phyloP scores from a whole-genome alignment of 2,329 filamentous ascomycete species.

The Pyrenochaeta sp. region DNA sequence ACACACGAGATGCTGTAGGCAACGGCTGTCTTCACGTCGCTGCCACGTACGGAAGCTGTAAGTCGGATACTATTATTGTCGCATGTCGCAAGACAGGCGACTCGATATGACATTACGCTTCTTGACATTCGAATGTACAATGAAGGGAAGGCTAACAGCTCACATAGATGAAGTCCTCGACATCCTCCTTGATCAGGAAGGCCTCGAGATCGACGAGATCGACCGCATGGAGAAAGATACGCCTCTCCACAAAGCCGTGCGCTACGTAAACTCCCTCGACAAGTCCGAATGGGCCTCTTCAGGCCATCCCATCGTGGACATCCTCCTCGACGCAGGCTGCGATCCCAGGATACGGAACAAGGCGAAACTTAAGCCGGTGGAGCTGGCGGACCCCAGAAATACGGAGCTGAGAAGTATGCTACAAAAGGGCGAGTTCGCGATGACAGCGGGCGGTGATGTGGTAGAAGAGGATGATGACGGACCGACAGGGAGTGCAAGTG shows the following conservation, averaged over 20 bases:
- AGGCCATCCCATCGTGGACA: slow-evolving; percentile 73
- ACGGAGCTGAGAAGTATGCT: slow-evolving; percentile 68
- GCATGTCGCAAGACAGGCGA: not conserved
- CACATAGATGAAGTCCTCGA: slow-evolving; percentile 78
- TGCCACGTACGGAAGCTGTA: slow-evolving; percentile 85
- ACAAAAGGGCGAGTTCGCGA: slow-evolving; percentile 74
- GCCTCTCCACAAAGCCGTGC: slow-evolving; percentile 79
- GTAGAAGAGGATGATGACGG: slow-evolving; percentile 60
- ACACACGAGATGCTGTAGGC: slow-evolving; percentile 83
- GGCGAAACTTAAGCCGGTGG: slow-evolving; percentile 73
- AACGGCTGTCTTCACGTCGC: slow-evolving; percentile 91
- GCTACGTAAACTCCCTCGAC: slow-evolving; percentile 76
- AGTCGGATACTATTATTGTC: slow-evolving; percentile 43
- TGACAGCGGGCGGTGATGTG: slow-evolving; percentile 57
- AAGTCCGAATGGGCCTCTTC: slow-evolving; percentile 71
- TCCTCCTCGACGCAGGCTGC: slow-evolving; percentile 83
- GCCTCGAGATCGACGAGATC: slow-evolving; percentile 83
- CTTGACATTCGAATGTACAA: not conserved
- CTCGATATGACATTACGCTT: not conserved
- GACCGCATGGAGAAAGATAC: slow-evolving; percentile 78
- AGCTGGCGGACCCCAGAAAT: slow-evolving; percentile 79
- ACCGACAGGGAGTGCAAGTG: slow-evolving; percentile 58
- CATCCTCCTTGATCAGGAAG: slow-evolving; percentile 80
- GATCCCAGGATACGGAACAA: slow-evolving; percentile 73
- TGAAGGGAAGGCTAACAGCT: not conserved